Evolutionary conservation across 768 basidiomycete genomes (phyloP), one percentile per base, ranked within the genome.

Genomic region (Lactarius tabidus): DNA sequence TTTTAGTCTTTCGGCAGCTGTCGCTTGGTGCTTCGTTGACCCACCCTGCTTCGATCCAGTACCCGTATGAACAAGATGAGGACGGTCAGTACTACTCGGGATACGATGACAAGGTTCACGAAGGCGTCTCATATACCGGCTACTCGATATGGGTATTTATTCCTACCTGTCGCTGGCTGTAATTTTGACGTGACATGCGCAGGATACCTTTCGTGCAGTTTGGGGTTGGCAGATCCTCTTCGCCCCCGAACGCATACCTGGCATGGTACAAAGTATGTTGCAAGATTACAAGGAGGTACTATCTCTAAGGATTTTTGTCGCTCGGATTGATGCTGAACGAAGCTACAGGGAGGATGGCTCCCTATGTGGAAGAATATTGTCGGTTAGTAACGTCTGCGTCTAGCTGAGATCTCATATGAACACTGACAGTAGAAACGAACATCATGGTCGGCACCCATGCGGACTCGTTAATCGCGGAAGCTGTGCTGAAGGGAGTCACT

Each of bases 341-440:
- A n/a, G 33, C n/a, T 4, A 9, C 68, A 81, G 85, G 84, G 89
- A 18, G 91, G 91, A 3, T 91, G 91, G 89, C 76, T 93, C 41
- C 91, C 91, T 0, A 92, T 93, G 90, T 93, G 91, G 91, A 93
- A 92, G 76, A 93, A 93, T 66, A 82, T 93, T 17, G 84, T 89
- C 29, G 85, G 85, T 84, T 55, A 23, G 48, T 26, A 26, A 23
- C 14, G 66, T 57, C 35, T 7, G 20, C 36, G 31, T 35, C 23
- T 56, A 6, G 17, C 15, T 10, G 9, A 10, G 17, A 31, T 18
- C 31, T 33, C 23, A 5, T 56, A 12, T 17, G 18, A 10, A 14
- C 6, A 15, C 15, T 29, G 9, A 29, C 31, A 31, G 26, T 56
- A 78, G 89, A 93, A 71, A 92, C 91, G 1, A 93, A 91, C 69